Evolutionary conservation across 1,284 basidiomycete species (phyloP).

Genomic region (Xanthoconium separans): DNA sequence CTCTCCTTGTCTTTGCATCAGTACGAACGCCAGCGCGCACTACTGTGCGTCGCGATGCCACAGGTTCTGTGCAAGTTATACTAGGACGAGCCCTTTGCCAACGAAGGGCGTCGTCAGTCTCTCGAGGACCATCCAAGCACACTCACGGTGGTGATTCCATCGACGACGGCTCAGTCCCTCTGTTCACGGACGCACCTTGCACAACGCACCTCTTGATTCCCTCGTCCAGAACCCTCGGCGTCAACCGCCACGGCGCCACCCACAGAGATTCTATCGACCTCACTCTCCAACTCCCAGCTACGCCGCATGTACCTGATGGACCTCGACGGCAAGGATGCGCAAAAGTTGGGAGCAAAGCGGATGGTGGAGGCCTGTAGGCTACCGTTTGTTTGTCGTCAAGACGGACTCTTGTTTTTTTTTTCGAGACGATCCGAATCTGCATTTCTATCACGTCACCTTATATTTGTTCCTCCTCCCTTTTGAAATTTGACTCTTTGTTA

Average conservation of each 20-base stretch:
- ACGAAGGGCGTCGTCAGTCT: background rate
- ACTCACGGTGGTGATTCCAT: too few relatives aligned
- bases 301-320: background rate
- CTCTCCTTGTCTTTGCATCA: too few relatives aligned
- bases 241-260: too few relatives aligned
- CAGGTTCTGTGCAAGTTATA: background rate
- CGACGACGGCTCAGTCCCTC: background rate
- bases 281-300: background rate
- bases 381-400: background rate
- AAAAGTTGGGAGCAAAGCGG: background rate
- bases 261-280: background rate
- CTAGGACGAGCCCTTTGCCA: background rate
- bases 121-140: background rate
- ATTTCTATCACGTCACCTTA: background rate
- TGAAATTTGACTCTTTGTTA: too few relatives aligned
- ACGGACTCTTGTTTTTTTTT: background rate
- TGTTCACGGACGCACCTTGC: background rate
- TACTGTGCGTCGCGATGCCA: background rate
- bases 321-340: background rate
- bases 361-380: background rate
- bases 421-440: background rate
- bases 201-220: background rate
- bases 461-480: background rate
- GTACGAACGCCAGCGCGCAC: background rate
- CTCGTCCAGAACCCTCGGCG: background rate